phyloP scores from a whole-genome alignment of 768 basidiomycete genomes.

The Dendrothele bispora region DNA sequence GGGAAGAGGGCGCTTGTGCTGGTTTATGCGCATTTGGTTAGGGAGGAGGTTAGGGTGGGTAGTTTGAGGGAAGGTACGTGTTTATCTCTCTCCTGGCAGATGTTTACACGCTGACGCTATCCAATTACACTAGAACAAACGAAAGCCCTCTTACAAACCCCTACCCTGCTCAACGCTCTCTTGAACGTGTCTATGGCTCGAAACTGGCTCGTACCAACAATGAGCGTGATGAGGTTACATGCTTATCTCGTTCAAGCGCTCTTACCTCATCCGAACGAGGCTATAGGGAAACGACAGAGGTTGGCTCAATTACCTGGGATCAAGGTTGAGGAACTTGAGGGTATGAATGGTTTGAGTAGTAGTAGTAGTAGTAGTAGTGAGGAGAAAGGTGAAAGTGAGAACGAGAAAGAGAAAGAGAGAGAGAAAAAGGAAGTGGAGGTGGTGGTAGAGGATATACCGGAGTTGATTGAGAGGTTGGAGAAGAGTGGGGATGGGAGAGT shows the following conservation, averaged over 20 bases:
- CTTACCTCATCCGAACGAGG: conserved; percentile 46
- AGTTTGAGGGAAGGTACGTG: conserved; percentile 64
- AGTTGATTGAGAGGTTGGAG: conserved; percentile 50
- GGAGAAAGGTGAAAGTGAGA: too few relatives aligned
- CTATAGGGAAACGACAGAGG: conserved; percentile 25
- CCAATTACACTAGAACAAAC: too few relatives aligned
- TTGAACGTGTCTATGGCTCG: conserved; percentile 82
- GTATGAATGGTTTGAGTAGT: conserved; percentile 19
- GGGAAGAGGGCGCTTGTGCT: conserved; percentile 64
- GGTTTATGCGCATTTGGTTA: conserved; percentile 83
- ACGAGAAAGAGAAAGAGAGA: too few relatives aligned
- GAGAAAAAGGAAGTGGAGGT: too few relatives aligned
- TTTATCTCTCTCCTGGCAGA: neutral
- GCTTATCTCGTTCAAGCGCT: conserved; percentile 84
- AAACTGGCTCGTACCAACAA: conserved; percentile 83
- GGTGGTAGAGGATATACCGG: conserved; percentile 41
- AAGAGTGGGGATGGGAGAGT: conserved; percentile 49
- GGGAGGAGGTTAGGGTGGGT: conserved; percentile 54
- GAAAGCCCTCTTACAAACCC: conserved; percentile 67
- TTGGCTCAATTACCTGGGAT: conserved; percentile 84
- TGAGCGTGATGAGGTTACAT: conserved; percentile 80
- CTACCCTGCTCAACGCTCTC: conserved; percentile 74
- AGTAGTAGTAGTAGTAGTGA: too few relatives aligned
- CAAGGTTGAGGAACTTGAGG: conserved; percentile 46
- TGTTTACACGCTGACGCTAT: conserved; percentile 5